Evolutionary conservation across 768 basidiomycete species (phyloP).

Genomic region (Naganishia randhawae): DNA sequence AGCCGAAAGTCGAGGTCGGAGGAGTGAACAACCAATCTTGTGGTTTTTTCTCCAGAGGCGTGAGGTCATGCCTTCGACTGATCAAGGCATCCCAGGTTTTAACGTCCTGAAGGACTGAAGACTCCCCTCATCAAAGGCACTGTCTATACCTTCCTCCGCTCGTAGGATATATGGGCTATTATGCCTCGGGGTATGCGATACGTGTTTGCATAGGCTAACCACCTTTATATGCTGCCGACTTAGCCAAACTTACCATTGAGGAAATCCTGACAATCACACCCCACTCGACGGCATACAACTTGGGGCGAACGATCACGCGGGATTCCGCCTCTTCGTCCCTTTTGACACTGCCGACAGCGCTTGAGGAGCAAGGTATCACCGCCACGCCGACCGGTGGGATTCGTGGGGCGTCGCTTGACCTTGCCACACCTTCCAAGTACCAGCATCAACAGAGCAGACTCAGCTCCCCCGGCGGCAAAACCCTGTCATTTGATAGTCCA

Average conservation of each 20-base stretch:
- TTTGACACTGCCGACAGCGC: neutral
- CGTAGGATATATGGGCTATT: no score
- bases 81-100: no score
- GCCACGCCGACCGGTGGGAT: neutral
- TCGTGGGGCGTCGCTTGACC: constrained; percentile 3
- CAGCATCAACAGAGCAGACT: neutral
- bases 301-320: neutral
- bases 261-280: constrained; percentile 27
- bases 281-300: neutral
- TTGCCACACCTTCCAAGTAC: neutral
- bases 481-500: neutral
- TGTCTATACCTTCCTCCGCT: no score
- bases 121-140: no score
- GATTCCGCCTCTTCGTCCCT: neutral
- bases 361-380: neutral
- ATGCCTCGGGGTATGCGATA: no score
- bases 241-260: constrained; percentile 39
- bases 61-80: no score
- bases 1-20: no score
- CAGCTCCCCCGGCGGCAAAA: neutral
- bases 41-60: no score
- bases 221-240: no score
- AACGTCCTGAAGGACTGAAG: no score
- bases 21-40: no score
- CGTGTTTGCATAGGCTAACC: no score